Base-by-base conservation (phyloP, 768 basidiomycete species). In the Amanita fuliginea region DNA sequence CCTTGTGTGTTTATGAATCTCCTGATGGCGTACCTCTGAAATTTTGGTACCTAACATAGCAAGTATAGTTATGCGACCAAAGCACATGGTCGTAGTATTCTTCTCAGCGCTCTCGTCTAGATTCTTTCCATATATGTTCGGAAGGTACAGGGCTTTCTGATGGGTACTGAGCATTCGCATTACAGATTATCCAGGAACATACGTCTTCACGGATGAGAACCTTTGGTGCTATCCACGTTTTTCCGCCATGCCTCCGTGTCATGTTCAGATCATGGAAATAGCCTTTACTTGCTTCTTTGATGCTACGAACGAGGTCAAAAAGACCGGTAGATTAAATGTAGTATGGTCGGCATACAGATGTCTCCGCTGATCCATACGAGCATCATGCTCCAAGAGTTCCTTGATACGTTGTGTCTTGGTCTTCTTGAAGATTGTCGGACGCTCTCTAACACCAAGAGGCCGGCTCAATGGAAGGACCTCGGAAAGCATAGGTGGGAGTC, bases 201-300 rank as follows among this genome's bases (percentile, higher is more conserved):
- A 94, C 94, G 55, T 95, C 90, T 68, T 92, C 88, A 24, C 82
- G 80, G 54, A 98, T 92, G 57, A 97, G 72, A 18, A 87, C 85
- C 18, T 76, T 80, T 1, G 93, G 94, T 9, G 92, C 93, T 46
- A 92, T 78, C 92, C 91, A 98, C 7, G 86, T 85, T 68, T 98
- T 98, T 13, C 95, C 95, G 13, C 91, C 93, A 56, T 91, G 78
- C 37, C 74, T 74, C 45, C 84, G 71, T 1, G 88, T 85, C 60
- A 83, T 80, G 57, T 88, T 86, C 49, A 73, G 54, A 61, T 97
- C 95, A 46, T 86, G 75, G 59, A 90, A 97, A 66, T 97, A 95
- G 0, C 92, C 91, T 59, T 83, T 86, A 10, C 79, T 75, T 0
- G 74, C 70, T 59, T 76, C 66, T 54, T 72, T 73, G n/a, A 75